phyloP scores from a whole-genome alignment of 495 filamentous ascomycete species.

The Penicillium canescens region DNA sequence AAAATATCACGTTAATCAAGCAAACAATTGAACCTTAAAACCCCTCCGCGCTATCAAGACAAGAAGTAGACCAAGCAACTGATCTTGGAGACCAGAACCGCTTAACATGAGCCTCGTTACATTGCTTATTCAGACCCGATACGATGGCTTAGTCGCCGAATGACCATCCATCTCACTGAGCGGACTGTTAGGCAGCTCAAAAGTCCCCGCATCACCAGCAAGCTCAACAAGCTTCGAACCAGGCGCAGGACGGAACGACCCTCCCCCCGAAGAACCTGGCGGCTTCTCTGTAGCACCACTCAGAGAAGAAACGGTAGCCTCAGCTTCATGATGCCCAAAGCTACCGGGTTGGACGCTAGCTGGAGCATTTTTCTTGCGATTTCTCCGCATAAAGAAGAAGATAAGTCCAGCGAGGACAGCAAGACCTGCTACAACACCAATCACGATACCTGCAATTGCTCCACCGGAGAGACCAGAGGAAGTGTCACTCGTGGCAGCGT shows the following conservation, averaged over 20 bases:
- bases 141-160: background rate
- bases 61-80: no score
- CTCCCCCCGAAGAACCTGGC: background rate
- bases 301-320: background rate
- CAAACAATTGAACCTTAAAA: no score
- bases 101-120: background rate
- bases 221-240: slow-evolving; percentile 14
- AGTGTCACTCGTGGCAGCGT: background rate
- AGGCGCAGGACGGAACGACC: slow-evolving; percentile 9
- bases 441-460: slow-evolving; percentile 18
- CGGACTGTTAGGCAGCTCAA: slow-evolving; percentile 12
- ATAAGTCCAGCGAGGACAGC: background rate
- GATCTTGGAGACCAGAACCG: no score
- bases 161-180: slow-evolving; percentile 10
- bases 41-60: no score
- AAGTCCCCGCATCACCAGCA: slow-evolving; percentile 2
- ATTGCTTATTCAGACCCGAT: background rate
- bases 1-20: no score
- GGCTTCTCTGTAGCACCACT: slow-evolving; percentile 1
- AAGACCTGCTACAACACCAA: slow-evolving; percentile 11
- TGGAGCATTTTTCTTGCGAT: slow-evolving; percentile 3
- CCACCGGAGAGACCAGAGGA: slow-evolving; percentile 1
- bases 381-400: slow-evolving; percentile 2
- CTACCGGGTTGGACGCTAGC: background rate
- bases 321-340: slow-evolving; percentile 6